Conservation (phyloP, 495 filamentous ascomycete species). For the Penicillium antarcticum region DNA sequence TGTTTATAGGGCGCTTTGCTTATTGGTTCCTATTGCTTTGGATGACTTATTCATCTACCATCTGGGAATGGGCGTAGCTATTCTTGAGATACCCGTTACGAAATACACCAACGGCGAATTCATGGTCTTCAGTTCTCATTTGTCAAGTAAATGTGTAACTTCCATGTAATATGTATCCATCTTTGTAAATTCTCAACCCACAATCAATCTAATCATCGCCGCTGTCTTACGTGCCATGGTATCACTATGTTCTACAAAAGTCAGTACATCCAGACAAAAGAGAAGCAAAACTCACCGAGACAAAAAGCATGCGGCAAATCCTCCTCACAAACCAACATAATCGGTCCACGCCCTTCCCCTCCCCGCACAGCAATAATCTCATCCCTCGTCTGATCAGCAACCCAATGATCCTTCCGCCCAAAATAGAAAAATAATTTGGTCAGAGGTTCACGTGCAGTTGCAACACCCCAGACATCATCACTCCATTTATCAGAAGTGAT, state of each 20-base stretch:
- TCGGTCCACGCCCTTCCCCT: constrained; percentile 48
- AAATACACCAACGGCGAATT: background rate
- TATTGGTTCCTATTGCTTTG: constrained; percentile 8
- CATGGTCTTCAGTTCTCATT: background rate
- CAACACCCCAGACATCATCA: constrained; percentile 72
- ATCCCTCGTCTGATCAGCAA: constrained; percentile 71
- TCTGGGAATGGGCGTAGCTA: constrained; percentile 9
- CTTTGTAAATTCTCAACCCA: background rate
- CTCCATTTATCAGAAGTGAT: constrained; percentile 79
- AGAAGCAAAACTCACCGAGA: constrained; percentile 53
- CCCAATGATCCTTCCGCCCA: constrained; percentile 76
- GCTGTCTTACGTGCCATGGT: constrained; percentile 63
- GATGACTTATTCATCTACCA: background rate
- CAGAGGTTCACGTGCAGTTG: constrained; percentile 39
- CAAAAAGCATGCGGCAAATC: constrained; percentile 80
- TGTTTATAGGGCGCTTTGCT: constrained; percentile 13
- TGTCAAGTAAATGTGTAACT: background rate
- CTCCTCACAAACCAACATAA: constrained; percentile 70
- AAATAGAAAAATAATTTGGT: constrained; percentile 77
- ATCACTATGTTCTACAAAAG: constrained; percentile 53
- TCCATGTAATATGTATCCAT: background rate
- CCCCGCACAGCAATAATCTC: constrained; percentile 61
- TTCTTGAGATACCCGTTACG: constrained; percentile 32
- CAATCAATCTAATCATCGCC: constrained; percentile 58
- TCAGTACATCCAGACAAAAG: constrained; percentile 6